Percentiles rank a stretch among this genome's conserved stretches.
Conservation (phyloP, 2,329 filamentous ascomycete species). For the Diaporthe australafricana region DNA sequence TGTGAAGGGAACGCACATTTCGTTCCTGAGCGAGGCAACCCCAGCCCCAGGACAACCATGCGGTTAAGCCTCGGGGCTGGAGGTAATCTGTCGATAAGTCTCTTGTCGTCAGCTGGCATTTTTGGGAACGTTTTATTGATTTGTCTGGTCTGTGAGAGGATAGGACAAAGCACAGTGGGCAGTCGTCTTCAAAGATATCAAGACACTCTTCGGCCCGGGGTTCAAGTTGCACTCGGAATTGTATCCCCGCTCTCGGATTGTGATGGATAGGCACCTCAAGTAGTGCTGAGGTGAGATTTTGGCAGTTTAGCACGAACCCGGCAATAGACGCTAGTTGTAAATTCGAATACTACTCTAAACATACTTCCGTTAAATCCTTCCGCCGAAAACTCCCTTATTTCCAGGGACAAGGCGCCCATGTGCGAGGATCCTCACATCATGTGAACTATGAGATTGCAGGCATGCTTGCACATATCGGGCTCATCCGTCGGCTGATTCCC, state of each 20-base stretch:
- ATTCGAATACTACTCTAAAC: neutral
- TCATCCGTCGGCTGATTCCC: too few species aligned
- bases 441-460: too few species aligned
- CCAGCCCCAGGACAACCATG: neutral
- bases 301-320: neutral
- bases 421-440: too few species aligned
- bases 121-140: neutral
- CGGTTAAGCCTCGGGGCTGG: neutral
- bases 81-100: neutral
- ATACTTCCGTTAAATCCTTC: too few species aligned
- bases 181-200: neutral
- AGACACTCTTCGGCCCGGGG: neutral
- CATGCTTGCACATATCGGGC: too few species aligned
- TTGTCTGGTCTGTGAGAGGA: neutral
- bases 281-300: slow-evolving; percentile 18
- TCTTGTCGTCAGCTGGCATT: neutral
- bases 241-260: neutral
- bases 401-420: too few species aligned
- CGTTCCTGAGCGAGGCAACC: slow-evolving; percentile 5
- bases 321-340: neutral
- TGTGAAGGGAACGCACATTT: neutral
- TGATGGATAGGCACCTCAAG: neutral
- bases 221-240: too few species aligned
- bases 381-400: neutral
- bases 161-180: too few species aligned